Conservation (phyloP, 2,329 filamentous ascomycete species). For the Clonostachys rosea region DNA sequence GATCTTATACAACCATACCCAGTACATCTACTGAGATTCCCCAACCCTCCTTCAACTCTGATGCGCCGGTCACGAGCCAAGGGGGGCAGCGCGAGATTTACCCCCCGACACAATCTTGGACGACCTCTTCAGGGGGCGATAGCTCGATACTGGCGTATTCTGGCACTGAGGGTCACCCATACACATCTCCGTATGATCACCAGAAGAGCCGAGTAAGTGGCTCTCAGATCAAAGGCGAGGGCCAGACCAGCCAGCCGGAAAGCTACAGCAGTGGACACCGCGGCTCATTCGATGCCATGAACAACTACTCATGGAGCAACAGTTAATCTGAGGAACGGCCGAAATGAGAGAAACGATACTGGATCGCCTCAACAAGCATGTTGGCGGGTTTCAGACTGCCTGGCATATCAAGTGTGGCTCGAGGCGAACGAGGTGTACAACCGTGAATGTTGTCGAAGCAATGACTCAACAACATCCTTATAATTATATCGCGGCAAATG, state of each 20-base stretch:
- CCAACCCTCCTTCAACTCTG: conserved; percentile 19
- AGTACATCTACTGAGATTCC: conserved; percentile 21
- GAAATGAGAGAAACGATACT: too few relatives aligned
- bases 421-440: too few relatives aligned
- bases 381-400: too few relatives aligned
- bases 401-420: too few relatives aligned
- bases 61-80: conserved; percentile 17
- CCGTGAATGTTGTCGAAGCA: too few relatives aligned
- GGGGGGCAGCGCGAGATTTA: conserved; percentile 45
- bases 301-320: conserved; percentile 52
- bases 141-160: conserved; percentile 38
- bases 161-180: conserved; percentile 38
- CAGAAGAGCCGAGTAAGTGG: conserved; percentile 32
- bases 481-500: too few relatives aligned
- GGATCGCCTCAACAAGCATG: too few relatives aligned
- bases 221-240: conserved; percentile 5
- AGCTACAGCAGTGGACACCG: conserved; percentile 31
- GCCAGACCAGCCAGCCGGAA: conserved; percentile 24
- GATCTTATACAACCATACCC: conserved; percentile 28
- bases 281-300: conserved; percentile 40
- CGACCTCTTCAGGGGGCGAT: conserved; percentile 41
- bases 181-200: conserved; percentile 40
- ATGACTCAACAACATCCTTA: too few relatives aligned
- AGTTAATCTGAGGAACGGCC: neutral
- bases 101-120: conserved; percentile 45